A percentile compares a stretch with the other conserved stretches of the same genome.
phyloP scores from a whole-genome alignment of 192 early-diverging fungal genomes.

The Backusella circina region DNA sequence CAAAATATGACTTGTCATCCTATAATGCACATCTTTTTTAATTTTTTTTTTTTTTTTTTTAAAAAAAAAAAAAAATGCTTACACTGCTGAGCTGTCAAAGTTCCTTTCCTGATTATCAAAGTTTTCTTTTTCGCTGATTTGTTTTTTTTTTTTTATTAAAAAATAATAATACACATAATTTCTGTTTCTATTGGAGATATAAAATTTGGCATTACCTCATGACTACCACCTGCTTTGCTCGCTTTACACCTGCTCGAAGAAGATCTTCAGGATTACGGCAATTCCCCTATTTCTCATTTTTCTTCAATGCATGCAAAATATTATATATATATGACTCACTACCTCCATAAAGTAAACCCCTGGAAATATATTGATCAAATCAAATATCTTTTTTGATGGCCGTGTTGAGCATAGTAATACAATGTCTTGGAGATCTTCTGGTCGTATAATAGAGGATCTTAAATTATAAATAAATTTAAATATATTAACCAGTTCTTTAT shows the following conservation, averaged over 20 bases:
- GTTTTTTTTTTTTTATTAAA: background rate
- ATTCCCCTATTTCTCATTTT: conserved; percentile 28
- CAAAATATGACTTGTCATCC: conserved; percentile 58
- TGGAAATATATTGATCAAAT: conserved; percentile 38
- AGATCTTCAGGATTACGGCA: conserved; percentile 44
- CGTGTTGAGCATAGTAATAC: conserved; percentile 35
- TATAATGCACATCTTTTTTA: background rate
- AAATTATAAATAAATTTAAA: conserved; percentile 27
- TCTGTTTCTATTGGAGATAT: background rate
- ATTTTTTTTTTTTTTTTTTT: background rate
- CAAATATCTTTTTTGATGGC: conserved; percentile 32
- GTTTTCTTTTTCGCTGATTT: conserved; percentile 16
- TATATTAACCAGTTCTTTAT: conserved; percentile 28
- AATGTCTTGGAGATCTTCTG: conserved; percentile 41
- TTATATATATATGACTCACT: background rate
- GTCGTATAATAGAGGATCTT: conserved; percentile 29
- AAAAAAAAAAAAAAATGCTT: conserved; percentile 1
- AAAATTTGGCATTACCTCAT: conserved; percentile 17
- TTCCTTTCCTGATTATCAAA: conserved; percentile 34
- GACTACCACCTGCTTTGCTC: conserved; percentile 40
- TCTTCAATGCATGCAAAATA: background rate
- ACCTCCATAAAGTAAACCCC: conserved; percentile 41
- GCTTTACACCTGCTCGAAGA: conserved; percentile 37
- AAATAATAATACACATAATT: background rate
- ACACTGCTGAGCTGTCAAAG: conserved; percentile 37